Percentiles rank a stretch among this genome's conserved stretches.
phyloP scores from a whole-genome alignment of 73 alveolate genomes.

The Tetrahymena malaccensis region DNA sequence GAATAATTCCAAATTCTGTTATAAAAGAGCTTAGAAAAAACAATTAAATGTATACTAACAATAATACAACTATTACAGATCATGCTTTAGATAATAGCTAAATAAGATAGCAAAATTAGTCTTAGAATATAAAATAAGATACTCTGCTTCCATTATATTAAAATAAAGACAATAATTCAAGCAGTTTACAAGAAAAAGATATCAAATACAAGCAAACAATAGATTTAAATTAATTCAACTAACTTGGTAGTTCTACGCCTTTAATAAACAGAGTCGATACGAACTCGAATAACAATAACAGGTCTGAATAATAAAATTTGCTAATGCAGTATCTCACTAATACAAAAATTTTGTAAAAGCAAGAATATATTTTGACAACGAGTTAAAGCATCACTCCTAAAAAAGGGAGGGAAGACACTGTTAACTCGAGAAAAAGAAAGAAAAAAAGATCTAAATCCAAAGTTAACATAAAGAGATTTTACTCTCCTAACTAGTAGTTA shows the following conservation, averaged over 20 bases:
- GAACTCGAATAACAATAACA: not conserved
- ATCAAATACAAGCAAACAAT: not conserved
- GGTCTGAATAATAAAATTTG: not conserved
- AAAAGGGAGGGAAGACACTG: not conserved
- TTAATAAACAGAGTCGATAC: not conserved
- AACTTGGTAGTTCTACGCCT: not conserved
- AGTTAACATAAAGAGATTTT: not conserved
- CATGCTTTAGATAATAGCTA: not conserved
- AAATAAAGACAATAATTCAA: not conserved
- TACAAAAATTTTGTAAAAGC: not conserved
- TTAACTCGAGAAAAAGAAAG: not conserved
- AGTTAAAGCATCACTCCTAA: not conserved
- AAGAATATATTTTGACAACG: not conserved
- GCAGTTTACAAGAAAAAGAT: not conserved
- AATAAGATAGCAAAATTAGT: not conserved
- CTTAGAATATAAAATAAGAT: not conserved
- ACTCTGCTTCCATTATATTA: not conserved
- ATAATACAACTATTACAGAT: not conserved
- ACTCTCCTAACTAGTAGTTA: not conserved
- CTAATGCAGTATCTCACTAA: not conserved
- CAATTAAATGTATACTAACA: not conserved
- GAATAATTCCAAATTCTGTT: not conserved
- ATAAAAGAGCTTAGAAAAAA: not conserved
- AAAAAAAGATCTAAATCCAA: not conserved
- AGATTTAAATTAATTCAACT: not conserved